phyloP scores from a whole-genome alignment of 495 filamentous ascomycete genomes.

The Penicillium subrubescens region DNA sequence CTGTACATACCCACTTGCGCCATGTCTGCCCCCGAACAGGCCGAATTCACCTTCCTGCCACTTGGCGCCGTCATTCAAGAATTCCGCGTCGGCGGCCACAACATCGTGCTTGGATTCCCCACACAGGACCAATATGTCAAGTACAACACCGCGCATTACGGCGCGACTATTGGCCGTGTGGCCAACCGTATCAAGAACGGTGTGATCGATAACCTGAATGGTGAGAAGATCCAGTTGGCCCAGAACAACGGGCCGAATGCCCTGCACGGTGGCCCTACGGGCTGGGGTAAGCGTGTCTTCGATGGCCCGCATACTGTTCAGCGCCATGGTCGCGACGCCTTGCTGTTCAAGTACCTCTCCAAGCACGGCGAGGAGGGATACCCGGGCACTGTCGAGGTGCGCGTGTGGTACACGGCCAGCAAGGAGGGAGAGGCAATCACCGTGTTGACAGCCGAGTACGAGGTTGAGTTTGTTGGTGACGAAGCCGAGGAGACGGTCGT shows the following conservation, averaged over 20 bases:
- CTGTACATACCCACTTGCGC: background rate
- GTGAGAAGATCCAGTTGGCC: conserved; percentile 64
- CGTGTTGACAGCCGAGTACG: conserved; percentile 82
- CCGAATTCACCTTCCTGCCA: conserved; percentile 68
- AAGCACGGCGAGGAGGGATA: conserved; percentile 81
- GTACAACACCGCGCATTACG: conserved; percentile 79
- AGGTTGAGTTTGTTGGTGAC: conserved; percentile 76
- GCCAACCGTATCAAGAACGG: conserved; percentile 84
- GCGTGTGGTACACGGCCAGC: conserved; percentile 74
- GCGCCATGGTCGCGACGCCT: conserved; percentile 70
- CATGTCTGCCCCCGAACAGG: conserved; percentile 33
- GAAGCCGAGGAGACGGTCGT: conserved; percentile 83
- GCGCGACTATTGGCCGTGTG: conserved; percentile 89
- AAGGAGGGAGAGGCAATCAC: conserved; percentile 63
- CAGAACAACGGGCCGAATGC: conserved; percentile 78
- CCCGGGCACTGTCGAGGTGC: conserved; percentile 78
- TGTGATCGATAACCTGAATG: conserved; percentile 71
- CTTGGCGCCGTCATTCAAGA: conserved; percentile 87
- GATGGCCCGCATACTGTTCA: conserved; percentile 69
- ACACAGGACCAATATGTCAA: conserved; percentile 68
- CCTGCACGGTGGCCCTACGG: conserved; percentile 77
- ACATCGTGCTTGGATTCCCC: conserved; percentile 87
- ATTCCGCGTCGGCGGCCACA: conserved; percentile 71
- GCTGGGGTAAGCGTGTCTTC: conserved; percentile 86
- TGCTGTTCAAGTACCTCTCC: conserved; percentile 73